Conservation (phyloP, 768 basidiomycete species). For the Auriscalpium microsporum region DNA sequence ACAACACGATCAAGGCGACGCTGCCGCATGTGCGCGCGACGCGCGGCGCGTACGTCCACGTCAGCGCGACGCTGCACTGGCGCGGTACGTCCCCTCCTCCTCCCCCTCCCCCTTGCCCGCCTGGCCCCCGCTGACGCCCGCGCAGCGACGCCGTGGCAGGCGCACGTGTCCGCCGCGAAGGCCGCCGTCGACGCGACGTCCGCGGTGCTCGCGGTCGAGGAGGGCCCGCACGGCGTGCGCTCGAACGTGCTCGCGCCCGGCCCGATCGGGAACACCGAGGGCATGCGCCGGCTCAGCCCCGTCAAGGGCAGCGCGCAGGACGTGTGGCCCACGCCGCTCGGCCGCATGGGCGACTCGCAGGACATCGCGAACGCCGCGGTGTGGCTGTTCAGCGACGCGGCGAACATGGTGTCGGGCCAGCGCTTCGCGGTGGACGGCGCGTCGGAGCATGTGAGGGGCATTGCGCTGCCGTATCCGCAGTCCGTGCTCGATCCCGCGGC, state of each 20-base stretch:
- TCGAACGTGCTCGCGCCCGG: slow-evolving; percentile 84
- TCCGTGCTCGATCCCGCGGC: slow-evolving; percentile 17
- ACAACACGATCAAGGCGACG: slow-evolving; percentile 91
- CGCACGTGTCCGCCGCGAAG: slow-evolving; percentile 91
- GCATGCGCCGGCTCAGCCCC: slow-evolving; percentile 45
- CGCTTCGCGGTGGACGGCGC: slow-evolving; percentile 25
- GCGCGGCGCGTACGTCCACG: slow-evolving; percentile 79
- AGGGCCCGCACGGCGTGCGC: slow-evolving; percentile 90
- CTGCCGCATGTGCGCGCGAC: slow-evolving; percentile 60
- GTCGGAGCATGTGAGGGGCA: slow-evolving; percentile 13
- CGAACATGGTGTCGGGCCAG: slow-evolving; percentile 30
- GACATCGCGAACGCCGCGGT: slow-evolving; percentile 32
- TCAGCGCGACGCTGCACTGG: slow-evolving; percentile 86
- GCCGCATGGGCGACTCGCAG: slow-evolving; percentile 14
- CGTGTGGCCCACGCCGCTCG: slow-evolving; percentile 1
- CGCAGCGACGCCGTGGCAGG: slow-evolving; percentile 75
- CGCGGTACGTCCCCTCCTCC: slow-evolving; percentile 37
- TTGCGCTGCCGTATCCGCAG: slow-evolving; percentile 16
- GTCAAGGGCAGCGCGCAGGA: slow-evolving; percentile 1
- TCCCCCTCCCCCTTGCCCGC: too few relatives aligned
- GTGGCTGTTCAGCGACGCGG: slow-evolving; percentile 34
- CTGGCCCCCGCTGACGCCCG: too few relatives aligned
- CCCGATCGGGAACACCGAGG: slow-evolving; percentile 74
- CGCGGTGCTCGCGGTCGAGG: slow-evolving; percentile 81
- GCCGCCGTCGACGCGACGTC: slow-evolving; percentile 89